A percentile compares a stretch with the other conserved stretches of the same genome.
Conservation (phyloP, 495 filamentous ascomycete species). For the Penicillium parvum region DNA sequence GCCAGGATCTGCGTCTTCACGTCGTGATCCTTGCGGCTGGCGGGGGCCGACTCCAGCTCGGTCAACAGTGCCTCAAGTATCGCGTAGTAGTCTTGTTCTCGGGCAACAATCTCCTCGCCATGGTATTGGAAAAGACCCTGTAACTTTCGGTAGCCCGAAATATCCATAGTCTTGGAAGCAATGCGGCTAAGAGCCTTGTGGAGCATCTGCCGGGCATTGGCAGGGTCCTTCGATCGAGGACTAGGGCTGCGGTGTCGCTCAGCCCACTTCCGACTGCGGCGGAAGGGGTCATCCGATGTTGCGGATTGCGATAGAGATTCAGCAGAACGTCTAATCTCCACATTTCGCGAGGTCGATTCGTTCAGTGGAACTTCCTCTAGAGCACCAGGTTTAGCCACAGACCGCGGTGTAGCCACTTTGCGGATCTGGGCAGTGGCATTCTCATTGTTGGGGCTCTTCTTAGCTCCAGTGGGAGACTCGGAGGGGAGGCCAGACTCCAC, state of each 20-base stretch:
- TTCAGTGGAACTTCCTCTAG: conserved; percentile 26
- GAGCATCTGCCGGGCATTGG: conserved; percentile 54
- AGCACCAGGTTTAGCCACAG: conserved; percentile 21
- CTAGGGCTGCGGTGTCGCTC: conserved; percentile 33
- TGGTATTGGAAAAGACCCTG: conserved; percentile 74
- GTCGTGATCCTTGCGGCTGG: conserved; percentile 44
- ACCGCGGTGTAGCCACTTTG: conserved; percentile 17
- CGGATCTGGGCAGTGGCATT: conserved; percentile 17
- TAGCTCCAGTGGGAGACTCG: too few relatives aligned
- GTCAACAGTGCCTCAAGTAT: conserved; percentile 69
- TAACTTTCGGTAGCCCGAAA: conserved; percentile 83
- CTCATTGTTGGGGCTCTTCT: conserved; percentile 21
- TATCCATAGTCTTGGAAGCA: conserved; percentile 66
- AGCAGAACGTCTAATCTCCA: conserved; percentile 7
- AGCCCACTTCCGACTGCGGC: conserved; percentile 24
- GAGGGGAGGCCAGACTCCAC: conserved; percentile 6
- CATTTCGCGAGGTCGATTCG: conserved; percentile 10
- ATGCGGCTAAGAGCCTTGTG: conserved; percentile 74
- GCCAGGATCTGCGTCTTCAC: conserved; percentile 79
- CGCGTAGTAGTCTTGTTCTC: conserved; percentile 60
- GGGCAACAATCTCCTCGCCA: conserved; percentile 48
- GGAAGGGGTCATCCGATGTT: conserved; percentile 10
- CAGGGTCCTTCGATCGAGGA: conserved; percentile 42
- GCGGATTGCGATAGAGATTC: conserved; percentile 18
- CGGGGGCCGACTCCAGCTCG: conserved; percentile 59